phyloP scores from a whole-genome alignment of 2,329 filamentous ascomycete species.

The Claviceps paspali region DNA sequence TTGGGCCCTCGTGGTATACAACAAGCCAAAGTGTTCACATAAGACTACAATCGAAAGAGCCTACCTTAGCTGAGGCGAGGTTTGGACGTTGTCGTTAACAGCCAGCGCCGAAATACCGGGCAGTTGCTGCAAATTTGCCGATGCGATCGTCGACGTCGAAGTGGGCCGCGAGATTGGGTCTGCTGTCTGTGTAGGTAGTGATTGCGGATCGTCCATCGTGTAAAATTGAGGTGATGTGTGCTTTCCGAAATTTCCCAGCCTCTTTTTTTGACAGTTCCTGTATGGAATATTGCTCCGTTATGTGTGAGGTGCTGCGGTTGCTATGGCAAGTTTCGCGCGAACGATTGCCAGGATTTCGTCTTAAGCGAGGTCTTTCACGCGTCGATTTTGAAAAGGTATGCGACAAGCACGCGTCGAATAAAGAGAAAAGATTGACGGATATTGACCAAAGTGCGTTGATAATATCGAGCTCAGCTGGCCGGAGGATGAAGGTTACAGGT shows the following conservation, averaged over 20 bases:
- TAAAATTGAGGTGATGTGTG: background rate
- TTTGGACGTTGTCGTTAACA: slow-evolving; percentile 22
- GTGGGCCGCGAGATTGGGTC: slow-evolving; percentile 35
- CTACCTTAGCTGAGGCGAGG: slow-evolving; percentile 32
- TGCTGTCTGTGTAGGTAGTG: slow-evolving; percentile 22
- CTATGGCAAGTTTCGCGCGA: background rate
- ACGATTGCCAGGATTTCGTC: background rate
- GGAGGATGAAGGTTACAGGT: background rate
- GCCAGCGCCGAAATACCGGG: slow-evolving; percentile 31
- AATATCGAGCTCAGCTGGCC: background rate
- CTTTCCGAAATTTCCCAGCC: background rate
- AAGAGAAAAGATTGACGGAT: no score
- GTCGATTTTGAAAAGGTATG: no score
- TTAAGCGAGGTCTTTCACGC: background rate
- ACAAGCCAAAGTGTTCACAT: background rate
- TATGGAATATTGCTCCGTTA: no score
- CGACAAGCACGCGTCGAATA: no score
- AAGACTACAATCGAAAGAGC: no score
- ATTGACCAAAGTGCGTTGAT: no score
- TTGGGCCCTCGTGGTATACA: no score
- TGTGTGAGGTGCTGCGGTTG: background rate
- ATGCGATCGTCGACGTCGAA: slow-evolving; percentile 31
- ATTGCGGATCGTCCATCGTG: slow-evolving; percentile 32
- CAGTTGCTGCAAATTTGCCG: slow-evolving; percentile 26
- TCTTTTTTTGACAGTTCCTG: no score